phyloP scores from a whole-genome alignment of 495 filamentous ascomycete genomes.

The Trichodelitschia bisporula region DNA sequence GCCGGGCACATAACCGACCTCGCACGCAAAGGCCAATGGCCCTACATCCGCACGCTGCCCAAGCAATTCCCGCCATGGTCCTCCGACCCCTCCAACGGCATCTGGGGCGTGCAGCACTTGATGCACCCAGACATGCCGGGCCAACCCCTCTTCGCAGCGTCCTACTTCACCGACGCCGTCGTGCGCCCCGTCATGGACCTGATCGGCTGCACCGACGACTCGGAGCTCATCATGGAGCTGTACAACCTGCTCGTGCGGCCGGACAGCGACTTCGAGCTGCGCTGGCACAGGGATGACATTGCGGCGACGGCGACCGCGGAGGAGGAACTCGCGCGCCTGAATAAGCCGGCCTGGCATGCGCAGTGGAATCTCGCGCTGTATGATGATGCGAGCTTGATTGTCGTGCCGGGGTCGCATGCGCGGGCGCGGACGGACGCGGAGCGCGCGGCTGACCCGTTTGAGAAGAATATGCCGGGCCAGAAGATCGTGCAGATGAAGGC shows the following conservation, averaged over 20 bases:
- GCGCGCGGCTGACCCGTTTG: conserved; percentile 33
- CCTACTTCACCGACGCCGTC: conserved; percentile 42
- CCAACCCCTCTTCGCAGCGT: conserved; percentile 23
- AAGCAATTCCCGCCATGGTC: conserved; percentile 76
- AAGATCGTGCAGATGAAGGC: conserved; percentile 35
- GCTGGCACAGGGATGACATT: conserved; percentile 65
- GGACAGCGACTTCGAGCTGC: conserved; percentile 34
- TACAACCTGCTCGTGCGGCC: conserved; percentile 58
- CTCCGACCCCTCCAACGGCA: conserved; percentile 27
- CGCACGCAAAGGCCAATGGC: conserved; percentile 41
- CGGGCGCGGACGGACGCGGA: conserved; percentile 41
- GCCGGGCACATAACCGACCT: conserved; percentile 25
- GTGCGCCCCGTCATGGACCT: conserved; percentile 30
- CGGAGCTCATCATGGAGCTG: conserved; percentile 48
- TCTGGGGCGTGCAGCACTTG: conserved; percentile 74
- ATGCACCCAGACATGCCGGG: conserved; percentile 41
- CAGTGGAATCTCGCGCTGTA: conserved; percentile 62
- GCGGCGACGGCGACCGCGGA: conserved; percentile 26
- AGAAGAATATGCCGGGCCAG: conserved; percentile 29
- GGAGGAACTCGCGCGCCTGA: conserved; percentile 23
- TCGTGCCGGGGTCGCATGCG: conserved; percentile 45
- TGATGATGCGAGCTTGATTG: conserved; percentile 37
- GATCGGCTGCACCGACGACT: conserved; percentile 18
- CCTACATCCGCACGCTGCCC: conserved; percentile 54
- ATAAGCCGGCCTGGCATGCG: conserved; percentile 23